Evolutionary conservation across 345 rosid genomes (phyloP).

Genomic region (Stellera chamaejasme): DNA sequence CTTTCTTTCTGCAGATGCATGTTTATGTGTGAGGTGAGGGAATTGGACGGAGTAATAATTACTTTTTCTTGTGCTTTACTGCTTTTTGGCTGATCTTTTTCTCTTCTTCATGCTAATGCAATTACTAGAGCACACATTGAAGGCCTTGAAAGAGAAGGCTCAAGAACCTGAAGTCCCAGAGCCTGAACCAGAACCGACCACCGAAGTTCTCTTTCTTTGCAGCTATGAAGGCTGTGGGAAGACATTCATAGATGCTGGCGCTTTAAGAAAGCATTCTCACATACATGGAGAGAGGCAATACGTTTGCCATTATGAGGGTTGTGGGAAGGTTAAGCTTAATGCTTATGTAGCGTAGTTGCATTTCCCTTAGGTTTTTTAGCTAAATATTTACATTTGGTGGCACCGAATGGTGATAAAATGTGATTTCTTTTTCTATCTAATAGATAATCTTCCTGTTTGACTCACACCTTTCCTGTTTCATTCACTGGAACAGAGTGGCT

Average conservation of each 20-base stretch:
- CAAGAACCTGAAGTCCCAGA: conserved; percentile 64
- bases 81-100: background rate
- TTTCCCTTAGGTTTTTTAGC: background rate
- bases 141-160: conserved; percentile 57
- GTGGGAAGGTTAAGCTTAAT: conserved; percentile 59
- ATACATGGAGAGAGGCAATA: conserved; percentile 93
- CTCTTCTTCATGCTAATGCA: conserved; percentile 2
- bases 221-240: conserved; percentile 94
- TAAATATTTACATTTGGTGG: too few relatives aligned
- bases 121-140: conserved; percentile 51
- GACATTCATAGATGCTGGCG: conserved; percentile 90
- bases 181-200: conserved; percentile 90
- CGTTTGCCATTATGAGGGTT: conserved; percentile 66
- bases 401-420: too few relatives aligned
- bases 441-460: too few relatives aligned
- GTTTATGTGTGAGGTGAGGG: too few relatives aligned
- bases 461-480: too few relatives aligned
- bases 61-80: background rate
- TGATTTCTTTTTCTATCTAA: too few relatives aligned
- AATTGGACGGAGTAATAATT: background rate
- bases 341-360: background rate
- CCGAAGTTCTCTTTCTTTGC: conserved; percentile 95
- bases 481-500: too few relatives aligned
- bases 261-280: conserved; percentile 93
- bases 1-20: background rate